Percentiles rank a stretch among this genome's conserved stretches.
phyloP scores from a whole-genome alignment of 176 grass and related monocot genomes.

The Saccharum officinarum region DNA sequence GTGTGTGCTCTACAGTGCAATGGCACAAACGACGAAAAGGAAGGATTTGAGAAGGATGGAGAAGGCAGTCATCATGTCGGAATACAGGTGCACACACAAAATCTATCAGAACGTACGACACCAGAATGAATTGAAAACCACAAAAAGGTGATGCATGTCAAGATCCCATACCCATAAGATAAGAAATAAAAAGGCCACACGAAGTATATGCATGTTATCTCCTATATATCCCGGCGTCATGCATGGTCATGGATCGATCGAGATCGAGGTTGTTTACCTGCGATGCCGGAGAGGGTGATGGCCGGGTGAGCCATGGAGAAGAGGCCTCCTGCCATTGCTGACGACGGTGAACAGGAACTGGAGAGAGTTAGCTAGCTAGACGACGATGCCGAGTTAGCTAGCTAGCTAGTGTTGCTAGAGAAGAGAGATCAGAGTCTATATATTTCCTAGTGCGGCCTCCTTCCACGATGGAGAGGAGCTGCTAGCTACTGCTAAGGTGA shows the following conservation, averaged over 20 bases:
- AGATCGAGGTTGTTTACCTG: constrained; percentile 4
- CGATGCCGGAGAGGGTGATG: constrained; percentile 48
- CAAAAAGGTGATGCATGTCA: not conserved
- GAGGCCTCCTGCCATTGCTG: constrained; percentile 42
- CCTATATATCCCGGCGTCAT: no score
- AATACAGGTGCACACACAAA: constrained; percentile 1
- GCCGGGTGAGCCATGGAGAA: constrained; percentile 50
- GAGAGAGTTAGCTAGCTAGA: not conserved
- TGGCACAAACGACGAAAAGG: not conserved
- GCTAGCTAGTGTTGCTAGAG: not conserved
- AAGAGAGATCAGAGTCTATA: constrained; percentile 20
- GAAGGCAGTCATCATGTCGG: not conserved
- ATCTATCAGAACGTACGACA: not conserved
- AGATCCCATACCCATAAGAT: not conserved
- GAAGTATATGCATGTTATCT: no score
- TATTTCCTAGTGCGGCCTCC: constrained; percentile 4
- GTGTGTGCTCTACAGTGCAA: not conserved
- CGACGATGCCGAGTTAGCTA: not conserved
- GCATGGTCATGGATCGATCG: no score
- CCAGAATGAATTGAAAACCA: not conserved
- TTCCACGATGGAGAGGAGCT: constrained; percentile 3
- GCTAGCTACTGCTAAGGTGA: not conserved
- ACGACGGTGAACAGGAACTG: not conserved
- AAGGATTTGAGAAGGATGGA: not conserved
- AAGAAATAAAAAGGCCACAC: not conserved